Conservation (phyloP, 495 filamentous ascomycete species). For the Penicillium paradoxum region DNA sequence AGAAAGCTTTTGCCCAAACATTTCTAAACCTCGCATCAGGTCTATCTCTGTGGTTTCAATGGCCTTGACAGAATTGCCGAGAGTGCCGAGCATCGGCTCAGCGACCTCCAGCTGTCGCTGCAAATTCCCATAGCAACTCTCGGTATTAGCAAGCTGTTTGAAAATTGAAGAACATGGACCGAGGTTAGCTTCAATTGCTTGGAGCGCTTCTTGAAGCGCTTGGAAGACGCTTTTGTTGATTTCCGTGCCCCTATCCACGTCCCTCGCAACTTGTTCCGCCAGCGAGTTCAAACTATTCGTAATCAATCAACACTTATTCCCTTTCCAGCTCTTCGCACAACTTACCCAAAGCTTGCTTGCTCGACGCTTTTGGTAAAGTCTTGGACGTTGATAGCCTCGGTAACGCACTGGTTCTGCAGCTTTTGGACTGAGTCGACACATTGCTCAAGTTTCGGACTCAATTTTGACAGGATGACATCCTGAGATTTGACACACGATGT, state of each 20-base stretch:
- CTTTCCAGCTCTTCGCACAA: not conserved
- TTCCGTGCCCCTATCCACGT: conserved; percentile 13
- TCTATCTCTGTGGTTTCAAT: conserved; percentile 12
- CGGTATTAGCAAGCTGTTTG: conserved; percentile 19
- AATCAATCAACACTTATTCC: not conserved
- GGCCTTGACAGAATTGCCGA: conserved; percentile 15
- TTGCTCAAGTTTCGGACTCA: conserved; percentile 13
- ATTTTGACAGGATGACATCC: conserved; percentile 7
- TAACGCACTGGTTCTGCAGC: conserved; percentile 16
- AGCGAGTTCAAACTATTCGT: conserved; percentile 18
- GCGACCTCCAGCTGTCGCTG: conserved; percentile 16
- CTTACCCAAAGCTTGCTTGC: conserved; percentile 23
- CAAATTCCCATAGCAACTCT: conserved; percentile 10
- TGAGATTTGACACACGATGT: conserved; percentile 10
- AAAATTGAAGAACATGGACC: conserved; percentile 20
- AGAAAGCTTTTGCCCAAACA: conserved; percentile 17
- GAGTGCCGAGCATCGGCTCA: conserved; percentile 15
- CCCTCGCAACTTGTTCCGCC: conserved; percentile 11
- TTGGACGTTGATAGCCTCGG: conserved; percentile 17
- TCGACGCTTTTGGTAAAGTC: conserved; percentile 14
- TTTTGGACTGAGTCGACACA: conserved; percentile 14
- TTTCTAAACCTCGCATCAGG: conserved; percentile 19
- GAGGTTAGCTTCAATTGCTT: conserved; percentile 14
- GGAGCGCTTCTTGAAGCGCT: conserved; percentile 19
- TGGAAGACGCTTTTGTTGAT: conserved; percentile 11